These are phyloP conservation scores for Torulaspora microellipsoides DNA, from an alignment of 805 yeast genomes.

Conservation along the genomic window DNA sequence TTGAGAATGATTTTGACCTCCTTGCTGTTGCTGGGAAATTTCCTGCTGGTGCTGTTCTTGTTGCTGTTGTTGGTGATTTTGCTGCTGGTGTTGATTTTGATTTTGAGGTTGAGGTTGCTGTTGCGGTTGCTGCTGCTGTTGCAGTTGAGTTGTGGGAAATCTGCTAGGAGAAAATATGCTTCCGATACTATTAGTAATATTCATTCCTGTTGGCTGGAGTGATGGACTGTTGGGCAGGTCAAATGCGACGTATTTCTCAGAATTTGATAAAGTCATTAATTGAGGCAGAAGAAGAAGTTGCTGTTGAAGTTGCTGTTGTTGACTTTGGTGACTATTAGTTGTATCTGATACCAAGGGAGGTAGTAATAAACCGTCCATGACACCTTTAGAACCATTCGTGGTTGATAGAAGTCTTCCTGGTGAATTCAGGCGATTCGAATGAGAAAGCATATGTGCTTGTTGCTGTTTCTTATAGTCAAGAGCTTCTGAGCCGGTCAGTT, in stretches of 20 bases:
- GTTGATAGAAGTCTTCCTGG: slow-evolving; percentile 7
- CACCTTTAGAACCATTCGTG: slow-evolving; percentile 4
- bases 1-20: slow-evolving; percentile 6
- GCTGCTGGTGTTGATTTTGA: slow-evolving; percentile 24
- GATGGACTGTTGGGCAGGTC: slow-evolving; percentile 21
- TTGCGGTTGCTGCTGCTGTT: slow-evolving; percentile 22
- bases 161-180: slow-evolving; percentile 24
- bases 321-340: slow-evolving; percentile 12
- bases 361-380: slow-evolving; percentile 19
- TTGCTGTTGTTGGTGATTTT: slow-evolving; percentile 5
- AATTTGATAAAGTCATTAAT: slow-evolving; percentile 29
- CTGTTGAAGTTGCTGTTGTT: slow-evolving; percentile 25
- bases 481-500: slow-evolving; percentile 9
- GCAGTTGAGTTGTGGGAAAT: slow-evolving; percentile 16
- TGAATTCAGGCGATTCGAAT: slow-evolving; percentile 1
- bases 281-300: slow-evolving; percentile 28
- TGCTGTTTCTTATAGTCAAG: slow-evolving; percentile 3
- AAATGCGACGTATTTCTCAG: slow-evolving; percentile 25
- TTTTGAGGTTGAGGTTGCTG: slow-evolving; percentile 20
- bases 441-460: neutral
- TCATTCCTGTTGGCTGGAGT: slow-evolving; percentile 24
- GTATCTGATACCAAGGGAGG: slow-evolving; percentile 26
- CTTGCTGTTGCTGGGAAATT: slow-evolving; percentile 12
- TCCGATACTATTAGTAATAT: slow-evolving; percentile 27
- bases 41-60: slow-evolving; percentile 20